Conservation (phyloP, 73 alveolate genomes). For the Stentor roeselii region DNA sequence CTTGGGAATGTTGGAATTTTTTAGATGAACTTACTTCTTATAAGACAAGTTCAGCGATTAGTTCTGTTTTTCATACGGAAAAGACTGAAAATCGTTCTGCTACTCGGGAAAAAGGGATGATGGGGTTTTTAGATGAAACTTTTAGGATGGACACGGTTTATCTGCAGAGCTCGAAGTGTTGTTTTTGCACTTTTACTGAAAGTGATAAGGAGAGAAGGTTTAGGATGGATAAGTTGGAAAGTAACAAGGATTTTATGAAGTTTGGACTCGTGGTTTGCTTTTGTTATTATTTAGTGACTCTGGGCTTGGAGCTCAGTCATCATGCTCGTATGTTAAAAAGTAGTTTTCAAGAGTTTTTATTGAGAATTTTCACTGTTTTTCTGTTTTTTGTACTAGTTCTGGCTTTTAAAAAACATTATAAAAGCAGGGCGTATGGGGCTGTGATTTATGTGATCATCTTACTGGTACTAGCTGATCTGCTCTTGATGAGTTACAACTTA, state of each 20-base stretch:
- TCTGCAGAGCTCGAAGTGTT: neutral
- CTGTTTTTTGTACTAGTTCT: no score
- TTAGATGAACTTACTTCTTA: neutral
- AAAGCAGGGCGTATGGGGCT: no score
- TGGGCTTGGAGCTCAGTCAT: no score
- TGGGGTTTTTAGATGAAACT: neutral
- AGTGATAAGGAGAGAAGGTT: neutral
- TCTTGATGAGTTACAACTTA: no score
- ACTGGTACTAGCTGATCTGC: no score
- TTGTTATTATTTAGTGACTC: no score
- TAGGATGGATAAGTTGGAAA: neutral
- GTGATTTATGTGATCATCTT: no score
- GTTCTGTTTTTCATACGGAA: neutral
- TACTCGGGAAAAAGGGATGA: neutral
- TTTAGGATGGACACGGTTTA: neutral
- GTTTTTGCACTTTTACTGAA: neutral
- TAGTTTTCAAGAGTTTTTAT: no score
- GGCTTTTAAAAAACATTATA: no score
- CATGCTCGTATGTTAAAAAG: no score
- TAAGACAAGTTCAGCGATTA: neutral
- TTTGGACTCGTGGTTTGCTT: no score
- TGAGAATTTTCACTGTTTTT: no score
- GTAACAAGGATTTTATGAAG: neutral
- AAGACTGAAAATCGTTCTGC: neutral
- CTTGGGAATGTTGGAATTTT: neutral